These are phyloP conservation scores for Pestalotiopsis fici DNA, from an alignment of 2,329 filamentous ascomycete species.

Conservation along the genomic window DNA sequence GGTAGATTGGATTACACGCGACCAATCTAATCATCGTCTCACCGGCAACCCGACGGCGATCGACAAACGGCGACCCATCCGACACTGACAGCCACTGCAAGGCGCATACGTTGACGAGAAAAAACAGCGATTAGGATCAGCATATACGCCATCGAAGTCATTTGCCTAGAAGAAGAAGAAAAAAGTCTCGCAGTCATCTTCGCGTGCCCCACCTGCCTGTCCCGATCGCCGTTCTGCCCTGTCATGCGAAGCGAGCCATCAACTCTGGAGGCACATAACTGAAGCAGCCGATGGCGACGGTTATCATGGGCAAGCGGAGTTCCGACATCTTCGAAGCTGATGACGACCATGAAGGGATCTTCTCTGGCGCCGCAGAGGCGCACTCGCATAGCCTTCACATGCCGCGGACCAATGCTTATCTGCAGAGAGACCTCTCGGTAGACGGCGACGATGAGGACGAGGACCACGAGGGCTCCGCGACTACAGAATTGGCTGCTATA, in stretches of 20 bases:
- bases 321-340: slow-evolving; percentile 22
- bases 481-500: slow-evolving; percentile 43
- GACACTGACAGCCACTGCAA: neutral
- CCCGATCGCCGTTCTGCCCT: neutral
- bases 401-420: slow-evolving; percentile 24
- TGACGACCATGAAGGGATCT: slow-evolving; percentile 14
- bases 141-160: neutral
- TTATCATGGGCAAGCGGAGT: slow-evolving; percentile 23
- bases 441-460: slow-evolving; percentile 25
- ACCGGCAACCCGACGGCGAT: neutral
- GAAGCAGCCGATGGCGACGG: slow-evolving; percentile 16
- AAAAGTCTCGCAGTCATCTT: neutral
- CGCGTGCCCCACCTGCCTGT: neutral
- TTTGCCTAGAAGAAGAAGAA: too few relatives aligned
- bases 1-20: neutral
- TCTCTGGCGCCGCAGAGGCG: slow-evolving; percentile 23
- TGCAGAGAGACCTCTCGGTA: slow-evolving; percentile 25
- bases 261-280: slow-evolving; percentile 9
- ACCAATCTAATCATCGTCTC: neutral
- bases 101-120: neutral
- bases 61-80: neutral
- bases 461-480: slow-evolving; percentile 38
- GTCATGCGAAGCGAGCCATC: slow-evolving; percentile 12
- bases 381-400: slow-evolving; percentile 22
- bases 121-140: neutral